A percentile compares a stretch with the other conserved stretches of the same genome.
These are phyloP conservation scores for Brassica balearica DNA, from an alignment of 441 rosid genomes.

Conservation along the genomic window DNA sequence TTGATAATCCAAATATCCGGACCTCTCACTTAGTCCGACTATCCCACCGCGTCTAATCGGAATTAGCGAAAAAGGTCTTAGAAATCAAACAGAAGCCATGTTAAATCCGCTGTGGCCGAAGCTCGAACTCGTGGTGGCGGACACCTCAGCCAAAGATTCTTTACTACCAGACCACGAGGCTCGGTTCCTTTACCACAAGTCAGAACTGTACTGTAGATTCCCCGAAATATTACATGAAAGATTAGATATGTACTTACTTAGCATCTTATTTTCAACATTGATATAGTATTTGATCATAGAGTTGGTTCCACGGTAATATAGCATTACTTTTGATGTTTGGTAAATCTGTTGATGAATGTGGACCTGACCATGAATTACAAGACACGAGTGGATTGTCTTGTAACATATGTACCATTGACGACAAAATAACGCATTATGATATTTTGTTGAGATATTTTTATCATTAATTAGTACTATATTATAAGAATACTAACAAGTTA, in stretches of 20 bases:
- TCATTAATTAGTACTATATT: background rate
- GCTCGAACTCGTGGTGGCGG: too few species aligned
- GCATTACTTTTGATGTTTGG: conserved; percentile 6
- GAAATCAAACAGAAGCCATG: too few species aligned
- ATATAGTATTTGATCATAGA: background rate
- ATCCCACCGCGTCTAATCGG: too few species aligned
- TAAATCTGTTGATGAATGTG: conserved; percentile 6
- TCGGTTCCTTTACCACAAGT: background rate
- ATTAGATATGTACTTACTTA: background rate
- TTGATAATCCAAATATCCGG: too few species aligned
- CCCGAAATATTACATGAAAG: background rate
- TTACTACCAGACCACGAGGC: too few species aligned
- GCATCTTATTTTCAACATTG: conserved; percentile 7
- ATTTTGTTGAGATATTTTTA: background rate
- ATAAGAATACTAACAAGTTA: background rate
- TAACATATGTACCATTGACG: conserved; percentile 5
- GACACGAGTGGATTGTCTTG: conserved; percentile 26
- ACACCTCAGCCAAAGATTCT: too few species aligned
- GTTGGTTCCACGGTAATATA: background rate
- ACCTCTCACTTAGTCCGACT: too few species aligned
- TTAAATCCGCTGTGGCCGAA: too few species aligned
- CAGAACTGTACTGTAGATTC: background rate
- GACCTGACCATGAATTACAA: conserved; percentile 3
- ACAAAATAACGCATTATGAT: conserved; percentile 21
- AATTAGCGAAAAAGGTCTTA: too few species aligned